Base-by-base conservation (phyloP, 1,284 basidiomycete species). In the Clitocybe nebularis region DNA sequence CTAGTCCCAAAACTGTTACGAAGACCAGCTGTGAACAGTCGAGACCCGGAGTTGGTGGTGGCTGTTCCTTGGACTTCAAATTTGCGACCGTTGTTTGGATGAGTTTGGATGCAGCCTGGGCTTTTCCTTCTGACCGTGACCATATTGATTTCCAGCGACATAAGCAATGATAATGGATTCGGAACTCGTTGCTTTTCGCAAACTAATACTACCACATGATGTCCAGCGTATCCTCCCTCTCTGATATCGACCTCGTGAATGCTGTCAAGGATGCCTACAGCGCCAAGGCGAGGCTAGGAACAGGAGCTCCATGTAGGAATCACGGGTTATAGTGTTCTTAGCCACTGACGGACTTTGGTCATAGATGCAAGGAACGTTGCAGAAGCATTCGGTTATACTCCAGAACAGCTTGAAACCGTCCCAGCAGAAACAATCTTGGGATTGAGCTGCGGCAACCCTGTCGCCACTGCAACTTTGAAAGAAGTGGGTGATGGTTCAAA, bases 391-490 rank as follows among this genome's bases (percentile, higher is more conserved):
- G 75, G 75, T 35, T 77, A 75, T 41, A 67, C 65, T 0, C 19
- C 48, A 11, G 66, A 68, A 24, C 59, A 77, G 29, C 58, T 76
- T 2, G 49, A 57, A n/a, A 56, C 63, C 4, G 53, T 75, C 24
- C 70, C 75, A 9, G 52, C 48, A 2, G 62, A 64, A 7, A 55
- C 74, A 2, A 61, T 74, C 39, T 56, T 76, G 50, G 75, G 75
- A 11, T 51, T 75, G 13, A 62, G 70, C 33, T 77, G 75, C 48
- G 76, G 74, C 20, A 77, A 72, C 50, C 75, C 75, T 2, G 60
- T 72, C 1, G 65, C 60, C 5, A 50, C 56, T 8, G 74, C 74
- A 0, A 64, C 54, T 29, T 57, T 77, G 39, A 69, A 64, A 53
- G 56, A 68, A 51, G 75, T 72, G 38, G 2, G 55, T 16, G 6